Evolutionary conservation across 78 protist species (phyloP).

Genomic region (Mastigamoeba balamuthi): DNA sequence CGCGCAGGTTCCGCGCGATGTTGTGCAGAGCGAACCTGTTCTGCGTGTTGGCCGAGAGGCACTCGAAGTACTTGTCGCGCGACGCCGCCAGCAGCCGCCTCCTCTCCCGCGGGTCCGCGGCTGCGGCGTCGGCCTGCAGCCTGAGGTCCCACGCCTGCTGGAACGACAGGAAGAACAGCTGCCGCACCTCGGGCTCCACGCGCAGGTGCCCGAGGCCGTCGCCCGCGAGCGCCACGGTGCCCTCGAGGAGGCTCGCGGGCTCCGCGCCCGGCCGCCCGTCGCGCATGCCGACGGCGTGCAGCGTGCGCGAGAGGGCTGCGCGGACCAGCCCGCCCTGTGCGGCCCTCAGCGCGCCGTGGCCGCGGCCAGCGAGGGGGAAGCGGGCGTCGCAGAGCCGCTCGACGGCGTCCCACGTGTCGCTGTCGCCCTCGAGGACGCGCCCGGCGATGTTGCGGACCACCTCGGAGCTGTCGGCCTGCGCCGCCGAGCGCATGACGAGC

Average conservation of each 20-base stretch:
- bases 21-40: background rate
- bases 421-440: background rate
- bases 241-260: no score
- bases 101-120: background rate
- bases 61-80: background rate
- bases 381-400: no score
- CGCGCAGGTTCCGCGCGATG: background rate
- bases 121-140: background rate
- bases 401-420: background rate
- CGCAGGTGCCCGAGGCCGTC: background rate
- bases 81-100: background rate
- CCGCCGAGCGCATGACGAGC: no score
- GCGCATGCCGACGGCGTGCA: background rate
- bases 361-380: no score
- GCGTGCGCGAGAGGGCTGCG: background rate
- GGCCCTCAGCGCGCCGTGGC: background rate
- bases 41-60: background rate
- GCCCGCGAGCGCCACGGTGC: background rate
- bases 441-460: background rate
- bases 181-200: background rate
- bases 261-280: background rate
- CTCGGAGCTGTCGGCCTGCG: no score
- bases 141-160: background rate
- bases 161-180: background rate
- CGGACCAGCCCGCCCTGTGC: background rate